phyloP scores from a whole-genome alignment of 2,329 filamentous ascomycete genomes.

The Sphaerostilbella broomeana region DNA sequence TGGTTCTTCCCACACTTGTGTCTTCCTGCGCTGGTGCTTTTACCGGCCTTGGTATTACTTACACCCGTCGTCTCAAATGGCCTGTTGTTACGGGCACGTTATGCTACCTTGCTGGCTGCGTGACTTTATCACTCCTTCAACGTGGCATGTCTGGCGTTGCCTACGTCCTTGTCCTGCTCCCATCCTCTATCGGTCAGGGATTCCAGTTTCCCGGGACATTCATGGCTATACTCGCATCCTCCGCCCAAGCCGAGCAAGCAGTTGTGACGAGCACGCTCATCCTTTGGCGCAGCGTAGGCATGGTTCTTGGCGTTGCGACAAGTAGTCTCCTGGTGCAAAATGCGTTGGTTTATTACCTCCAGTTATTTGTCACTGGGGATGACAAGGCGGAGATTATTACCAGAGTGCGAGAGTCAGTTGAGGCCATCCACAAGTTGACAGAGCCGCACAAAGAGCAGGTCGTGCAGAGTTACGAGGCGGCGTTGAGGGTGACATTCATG shows the following conservation, averaged over 20 bases:
- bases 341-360: conserved; percentile 53
- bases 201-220: conserved; percentile 60
- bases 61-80: conserved; percentile 53
- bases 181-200: conserved; percentile 52
- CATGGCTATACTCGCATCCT: conserved; percentile 55
- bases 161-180: conserved; percentile 52
- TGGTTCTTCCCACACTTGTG: conserved; percentile 56
- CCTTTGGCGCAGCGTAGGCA: conserved; percentile 64
- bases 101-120: conserved; percentile 44
- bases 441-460: conserved; percentile 47
- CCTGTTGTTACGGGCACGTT: conserved; percentile 46
- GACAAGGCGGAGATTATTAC: conserved; percentile 51
- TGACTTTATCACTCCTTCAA: conserved; percentile 42
- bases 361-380: conserved; percentile 49
- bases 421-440: conserved; percentile 41
- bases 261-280: conserved; percentile 65
- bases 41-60: conserved; percentile 57
- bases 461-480: conserved; percentile 46
- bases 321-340: conserved; percentile 71
- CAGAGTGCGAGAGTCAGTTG: conserved; percentile 47
- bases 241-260: conserved; percentile 55
- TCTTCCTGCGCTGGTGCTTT: conserved; percentile 48
- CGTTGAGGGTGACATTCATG: conserved; percentile 42
- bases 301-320: conserved; percentile 65
- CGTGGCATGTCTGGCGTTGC: conserved; percentile 43